Evolutionary conservation across 2,329 filamentous ascomycete genomes (phyloP).

Genomic region (Fusarium fujikuroi): DNA sequence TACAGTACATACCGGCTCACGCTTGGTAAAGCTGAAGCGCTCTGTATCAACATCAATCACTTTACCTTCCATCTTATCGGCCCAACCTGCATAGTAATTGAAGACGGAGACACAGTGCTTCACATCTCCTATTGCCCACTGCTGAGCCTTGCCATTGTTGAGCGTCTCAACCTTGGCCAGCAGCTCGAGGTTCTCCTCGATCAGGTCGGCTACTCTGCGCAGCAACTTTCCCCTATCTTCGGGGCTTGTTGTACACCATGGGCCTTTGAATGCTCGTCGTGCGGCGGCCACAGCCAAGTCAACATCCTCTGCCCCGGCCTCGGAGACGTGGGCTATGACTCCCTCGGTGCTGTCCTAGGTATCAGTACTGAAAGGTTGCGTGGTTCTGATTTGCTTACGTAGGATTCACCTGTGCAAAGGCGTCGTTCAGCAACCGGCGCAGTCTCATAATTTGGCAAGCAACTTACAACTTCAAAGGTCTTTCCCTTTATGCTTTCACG

Average conservation of each 20-base stretch:
- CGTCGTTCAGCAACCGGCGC: accelerated
- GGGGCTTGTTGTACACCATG: neutral
- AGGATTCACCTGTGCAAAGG: neutral
- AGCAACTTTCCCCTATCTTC: neutral
- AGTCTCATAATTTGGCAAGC: accelerated
- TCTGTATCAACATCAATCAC: neutral
- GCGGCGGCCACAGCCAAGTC: neutral
- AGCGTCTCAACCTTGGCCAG: neutral
- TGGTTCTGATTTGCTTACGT: neutral
- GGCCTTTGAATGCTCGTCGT: accelerated
- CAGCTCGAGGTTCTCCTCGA: neutral
- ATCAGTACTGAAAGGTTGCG: accelerated
- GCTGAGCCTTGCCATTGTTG: neutral
- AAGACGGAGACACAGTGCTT: neutral
- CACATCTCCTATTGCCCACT: neutral
- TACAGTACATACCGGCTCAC: neutral
- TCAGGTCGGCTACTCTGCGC: neutral
- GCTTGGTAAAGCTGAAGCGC: neutral
- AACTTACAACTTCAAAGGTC: neutral
- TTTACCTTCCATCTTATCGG: neutral
- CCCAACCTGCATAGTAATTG: neutral
- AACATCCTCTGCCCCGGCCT: neutral
- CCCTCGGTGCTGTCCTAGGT: accelerated
- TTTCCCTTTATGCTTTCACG: neutral
- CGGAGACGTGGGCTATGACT: accelerated